These are phyloP conservation scores for Boletus bicolor DNA, from an alignment of 768 basidiomycete species.

Conservation along the genomic window DNA sequence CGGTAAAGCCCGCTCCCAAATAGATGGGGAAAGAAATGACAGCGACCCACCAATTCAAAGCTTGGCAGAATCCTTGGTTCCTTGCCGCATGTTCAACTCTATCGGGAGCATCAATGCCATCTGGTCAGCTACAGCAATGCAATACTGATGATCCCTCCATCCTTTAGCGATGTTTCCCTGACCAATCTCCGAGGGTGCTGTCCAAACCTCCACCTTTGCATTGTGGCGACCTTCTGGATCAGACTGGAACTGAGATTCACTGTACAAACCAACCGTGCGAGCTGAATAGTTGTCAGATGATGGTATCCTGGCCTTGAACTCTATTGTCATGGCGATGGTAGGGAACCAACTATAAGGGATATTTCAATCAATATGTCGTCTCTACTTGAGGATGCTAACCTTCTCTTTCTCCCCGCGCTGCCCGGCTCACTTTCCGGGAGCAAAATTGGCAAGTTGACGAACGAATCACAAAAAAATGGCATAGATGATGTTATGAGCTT, in stretches of 20 bases:
- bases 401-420: constrained; percentile 14
- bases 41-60: constrained; percentile 16
- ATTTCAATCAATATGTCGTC: neutral
- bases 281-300: constrained; percentile 39
- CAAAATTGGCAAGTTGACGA: constrained; percentile 43
- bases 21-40: neutral
- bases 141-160: constrained; percentile 65
- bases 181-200: constrained; percentile 55
- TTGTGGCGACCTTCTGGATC: constrained; percentile 59
- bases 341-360: constrained; percentile 51
- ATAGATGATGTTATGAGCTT: constrained; percentile 46
- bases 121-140: constrained; percentile 59
- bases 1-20: neutral
- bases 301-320: constrained; percentile 63
- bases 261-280: constrained; percentile 58
- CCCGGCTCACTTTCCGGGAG: constrained; percentile 46
- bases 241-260: constrained; percentile 48
- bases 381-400: constrained; percentile 10
- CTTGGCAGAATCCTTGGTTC: constrained; percentile 14
- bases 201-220: constrained; percentile 60
- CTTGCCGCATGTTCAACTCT: constrained; percentile 27
- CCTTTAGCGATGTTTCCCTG: constrained; percentile 39
- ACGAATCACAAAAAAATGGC: constrained; percentile 57
- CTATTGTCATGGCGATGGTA: constrained; percentile 56
- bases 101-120: constrained; percentile 48